Percentiles rank a stretch among this genome's conserved stretches.
These are phyloP conservation scores for Prunus kanzakura DNA, from an alignment of 306 rosid species.

Conservation along the genomic window DNA sequence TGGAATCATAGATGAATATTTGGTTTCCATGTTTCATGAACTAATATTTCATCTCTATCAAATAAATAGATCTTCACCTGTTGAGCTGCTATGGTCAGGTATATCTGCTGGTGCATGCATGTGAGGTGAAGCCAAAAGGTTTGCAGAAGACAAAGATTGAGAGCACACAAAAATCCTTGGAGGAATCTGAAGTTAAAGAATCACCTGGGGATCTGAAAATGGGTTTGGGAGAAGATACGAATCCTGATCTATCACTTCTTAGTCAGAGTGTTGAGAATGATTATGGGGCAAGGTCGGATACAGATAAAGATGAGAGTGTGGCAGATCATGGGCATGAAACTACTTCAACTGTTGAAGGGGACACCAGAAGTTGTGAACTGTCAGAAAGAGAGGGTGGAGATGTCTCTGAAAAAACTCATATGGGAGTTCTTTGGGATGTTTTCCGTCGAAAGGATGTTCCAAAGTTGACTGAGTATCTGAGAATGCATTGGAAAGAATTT, in stretches of 20 bases:
- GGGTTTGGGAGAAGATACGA: conserved; percentile 34
- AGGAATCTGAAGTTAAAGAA: conserved; percentile 48
- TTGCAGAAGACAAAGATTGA: conserved; percentile 46
- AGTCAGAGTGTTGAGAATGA: conserved; percentile 34
- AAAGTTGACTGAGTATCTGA: conserved; percentile 67
- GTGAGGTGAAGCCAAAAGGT: conserved; percentile 57
- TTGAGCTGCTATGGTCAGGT: conserved; percentile 49
- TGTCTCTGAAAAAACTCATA: conserved; percentile 36
- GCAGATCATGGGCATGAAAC: conserved; percentile 41
- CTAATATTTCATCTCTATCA: background rate
- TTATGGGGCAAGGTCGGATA: conserved; percentile 35
- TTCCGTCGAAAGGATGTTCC: conserved; percentile 73
- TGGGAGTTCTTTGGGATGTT: conserved; percentile 88
- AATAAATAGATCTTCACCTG: conserved; percentile 22
- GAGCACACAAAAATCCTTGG: conserved; percentile 28
- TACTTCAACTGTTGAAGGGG: conserved; percentile 33
- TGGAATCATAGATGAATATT: background rate
- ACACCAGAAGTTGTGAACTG: conserved; percentile 31
- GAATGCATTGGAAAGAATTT: conserved; percentile 57
- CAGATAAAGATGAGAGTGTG: conserved; percentile 40
- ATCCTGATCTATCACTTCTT: conserved; percentile 44
- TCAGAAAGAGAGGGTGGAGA: conserved; percentile 45
- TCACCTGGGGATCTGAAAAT: conserved; percentile 39
- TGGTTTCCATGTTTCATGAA: background rate
- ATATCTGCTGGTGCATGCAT: conserved; percentile 81